A percentile compares a stretch with the other conserved stretches of the same genome.
Conservation (phyloP, 169 alveolate species). For the Plasmodium billcollinsi region DNA sequence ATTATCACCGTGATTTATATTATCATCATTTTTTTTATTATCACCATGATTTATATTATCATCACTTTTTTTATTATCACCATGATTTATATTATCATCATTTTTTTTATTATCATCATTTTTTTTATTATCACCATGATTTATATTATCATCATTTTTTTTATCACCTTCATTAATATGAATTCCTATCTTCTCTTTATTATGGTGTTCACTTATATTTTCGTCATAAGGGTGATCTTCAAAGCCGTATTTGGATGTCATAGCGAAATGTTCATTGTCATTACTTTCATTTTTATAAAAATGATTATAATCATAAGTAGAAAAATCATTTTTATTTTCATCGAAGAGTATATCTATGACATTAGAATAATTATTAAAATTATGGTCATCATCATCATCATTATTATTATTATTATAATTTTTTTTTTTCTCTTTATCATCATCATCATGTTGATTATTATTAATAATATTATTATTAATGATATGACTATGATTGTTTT, state of each 20-base stretch:
- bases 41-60: neutral
- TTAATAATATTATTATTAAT: neutral
- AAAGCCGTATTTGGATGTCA: conserved; percentile 3
- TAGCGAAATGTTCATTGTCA: neutral
- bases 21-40: neutral
- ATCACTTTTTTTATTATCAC: neutral
- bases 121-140: neutral
- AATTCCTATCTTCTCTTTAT: conserved; percentile 12
- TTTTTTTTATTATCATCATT: neutral
- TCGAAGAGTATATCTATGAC: conserved; percentile 54
- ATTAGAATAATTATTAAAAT: conserved; percentile 38
- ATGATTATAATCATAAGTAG: conserved; percentile 13
- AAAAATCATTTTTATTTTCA: conserved; percentile 47
- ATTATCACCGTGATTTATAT: neutral
- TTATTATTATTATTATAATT: neutral
- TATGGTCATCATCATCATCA: neutral
- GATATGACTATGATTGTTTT: neutral
- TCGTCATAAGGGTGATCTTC: conserved; percentile 24
- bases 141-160: neutral
- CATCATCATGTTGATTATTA: neutral
- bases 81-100: neutral
- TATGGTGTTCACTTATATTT: conserved; percentile 25
- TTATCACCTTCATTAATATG: conserved; percentile 6
- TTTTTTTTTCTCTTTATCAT: neutral
- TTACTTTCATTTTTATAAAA: conserved; percentile 4